These are phyloP conservation scores for Hirsutella minnesotensis DNA, from an alignment of 2,329 filamentous ascomycete genomes.

Conservation along the genomic window DNA sequence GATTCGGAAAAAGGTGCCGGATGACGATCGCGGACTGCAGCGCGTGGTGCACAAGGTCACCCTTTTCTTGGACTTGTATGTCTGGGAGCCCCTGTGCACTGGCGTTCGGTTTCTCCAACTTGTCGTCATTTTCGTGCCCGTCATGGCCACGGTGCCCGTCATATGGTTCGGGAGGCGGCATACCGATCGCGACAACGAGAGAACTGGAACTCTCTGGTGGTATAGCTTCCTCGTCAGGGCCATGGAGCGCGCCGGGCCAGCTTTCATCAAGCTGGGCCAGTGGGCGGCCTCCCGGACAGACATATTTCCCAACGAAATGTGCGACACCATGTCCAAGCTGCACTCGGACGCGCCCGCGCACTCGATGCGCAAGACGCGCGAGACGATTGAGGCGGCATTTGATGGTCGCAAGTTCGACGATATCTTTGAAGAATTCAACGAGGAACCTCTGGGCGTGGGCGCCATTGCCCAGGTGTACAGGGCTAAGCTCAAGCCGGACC, in stretches of 20 bases:
- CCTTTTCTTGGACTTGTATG: slow-evolving; percentile 56
- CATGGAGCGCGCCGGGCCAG: slow-evolving; percentile 89
- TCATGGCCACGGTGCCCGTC: slow-evolving; percentile 65
- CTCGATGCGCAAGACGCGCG: slow-evolving; percentile 66
- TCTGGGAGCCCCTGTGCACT: slow-evolving; percentile 82
- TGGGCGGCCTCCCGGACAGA: slow-evolving; percentile 95
- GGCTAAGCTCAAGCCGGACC: slow-evolving; percentile 72
- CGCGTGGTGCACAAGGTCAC: slow-evolving; percentile 47
- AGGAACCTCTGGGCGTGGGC: slow-evolving; percentile 79
- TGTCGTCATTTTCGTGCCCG: slow-evolving; percentile 79
- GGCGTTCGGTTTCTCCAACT: slow-evolving; percentile 81
- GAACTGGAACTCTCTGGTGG: slow-evolving; percentile 84
- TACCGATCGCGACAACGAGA: slow-evolving; percentile 57
- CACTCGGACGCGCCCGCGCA: slow-evolving; percentile 93
- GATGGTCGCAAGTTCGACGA: slow-evolving; percentile 69
- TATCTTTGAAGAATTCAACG: slow-evolving; percentile 93
- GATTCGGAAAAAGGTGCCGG: slow-evolving; percentile 55
- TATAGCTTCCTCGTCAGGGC: slow-evolving; percentile 74
- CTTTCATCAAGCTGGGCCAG: slow-evolving; percentile 98
- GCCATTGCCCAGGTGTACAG: slow-evolving; percentile 98
- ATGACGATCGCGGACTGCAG: slow-evolving; percentile 47
- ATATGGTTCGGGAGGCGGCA: slow-evolving; percentile 67
- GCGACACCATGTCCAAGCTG: slow-evolving; percentile 82
- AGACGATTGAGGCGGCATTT: slow-evolving; percentile 72
- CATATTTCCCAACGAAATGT: slow-evolving; percentile 91